Percentiles rank a stretch among this genome's conserved stretches.
phyloP scores from a whole-genome alignment of 208 protist species.

The Acanthamoeba divionensis region DNA sequence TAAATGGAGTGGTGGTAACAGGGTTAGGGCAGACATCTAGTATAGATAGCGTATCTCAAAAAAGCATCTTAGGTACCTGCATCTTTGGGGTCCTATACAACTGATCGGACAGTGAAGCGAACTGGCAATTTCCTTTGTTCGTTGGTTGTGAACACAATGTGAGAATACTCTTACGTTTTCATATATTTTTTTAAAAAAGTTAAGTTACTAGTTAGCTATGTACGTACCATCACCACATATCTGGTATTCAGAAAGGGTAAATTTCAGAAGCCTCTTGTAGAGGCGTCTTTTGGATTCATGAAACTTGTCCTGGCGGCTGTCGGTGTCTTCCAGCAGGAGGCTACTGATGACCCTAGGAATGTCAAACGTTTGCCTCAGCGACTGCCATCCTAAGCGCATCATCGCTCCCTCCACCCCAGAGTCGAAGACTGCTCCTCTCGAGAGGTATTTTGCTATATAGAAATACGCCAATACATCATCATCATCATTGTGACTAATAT shows the following conservation, averaged over 20 bases:
- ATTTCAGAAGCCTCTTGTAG: background rate
- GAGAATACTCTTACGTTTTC: background rate
- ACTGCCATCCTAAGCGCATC: background rate
- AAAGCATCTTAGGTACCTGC: too few relatives aligned
- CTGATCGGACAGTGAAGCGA: constrained; percentile 25
- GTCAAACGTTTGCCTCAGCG: background rate
- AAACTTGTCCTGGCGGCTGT: background rate
- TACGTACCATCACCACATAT: constrained; percentile 25
- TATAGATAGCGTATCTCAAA: too few relatives aligned
- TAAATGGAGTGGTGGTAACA: too few relatives aligned
- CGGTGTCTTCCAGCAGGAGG: background rate
- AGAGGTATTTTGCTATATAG: background rate
- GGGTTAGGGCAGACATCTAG: too few relatives aligned
- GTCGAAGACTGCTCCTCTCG: background rate
- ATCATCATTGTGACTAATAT: background rate
- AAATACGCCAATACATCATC: background rate
- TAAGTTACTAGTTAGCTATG: too few relatives aligned
- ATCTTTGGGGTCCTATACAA: constrained; percentile 35
- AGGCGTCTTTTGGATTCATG: background rate
- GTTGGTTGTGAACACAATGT: background rate
- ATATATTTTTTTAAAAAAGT: background rate
- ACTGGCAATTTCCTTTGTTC: constrained; percentile 43
- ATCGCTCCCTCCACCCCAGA: background rate
- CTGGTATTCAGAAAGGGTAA: constrained; percentile 13
- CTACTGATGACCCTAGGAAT: background rate